Conservation (phyloP, 177 flowering plant species). For the Vitis hybrid region DNA sequence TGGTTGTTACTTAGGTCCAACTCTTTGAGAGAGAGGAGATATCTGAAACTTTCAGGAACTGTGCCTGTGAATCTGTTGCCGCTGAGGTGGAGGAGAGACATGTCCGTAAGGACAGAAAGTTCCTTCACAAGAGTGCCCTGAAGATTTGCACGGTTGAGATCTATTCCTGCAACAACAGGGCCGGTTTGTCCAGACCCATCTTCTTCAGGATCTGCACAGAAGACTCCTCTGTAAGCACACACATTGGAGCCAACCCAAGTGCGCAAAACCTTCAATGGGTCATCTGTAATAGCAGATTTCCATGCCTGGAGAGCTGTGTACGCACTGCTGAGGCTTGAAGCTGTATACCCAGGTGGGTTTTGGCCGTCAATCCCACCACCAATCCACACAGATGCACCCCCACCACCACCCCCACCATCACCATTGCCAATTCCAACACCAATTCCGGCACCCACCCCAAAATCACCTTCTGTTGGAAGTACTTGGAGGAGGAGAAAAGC, state of each 20-base stretch:
- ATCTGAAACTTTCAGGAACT: slow-evolving; percentile 56
- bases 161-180: slow-evolving; percentile 58
- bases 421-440: slow-evolving; percentile 34
- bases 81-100: slow-evolving; percentile 76
- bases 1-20: slow-evolving; percentile 87
- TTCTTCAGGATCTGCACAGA: slow-evolving; percentile 45
- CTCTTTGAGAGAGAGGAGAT: slow-evolving; percentile 54
- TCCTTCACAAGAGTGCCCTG: slow-evolving; percentile 68
- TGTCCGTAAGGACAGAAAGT: slow-evolving; percentile 59
- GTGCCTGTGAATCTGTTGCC: slow-evolving; percentile 79
- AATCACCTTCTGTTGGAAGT: slow-evolving; percentile 24
- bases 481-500: slow-evolving; percentile 35
- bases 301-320: slow-evolving; percentile 85
- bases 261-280: slow-evolving; percentile 52
- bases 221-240: slow-evolving; percentile 81
- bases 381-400: slow-evolving; percentile 47
- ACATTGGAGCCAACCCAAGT: slow-evolving; percentile 84
- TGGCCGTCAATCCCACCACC: slow-evolving; percentile 47
- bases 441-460: slow-evolving; percentile 37
- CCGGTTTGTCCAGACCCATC: slow-evolving; percentile 17
- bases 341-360: slow-evolving; percentile 30
- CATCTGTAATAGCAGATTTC: slow-evolving; percentile 81
- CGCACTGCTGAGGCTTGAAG: slow-evolving; percentile 35
- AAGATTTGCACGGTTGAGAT: slow-evolving; percentile 82
- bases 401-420: slow-evolving; percentile 39